Percentiles rank a stretch among this genome's conserved stretches.
phyloP scores from a whole-genome alignment of 768 basidiomycete species.

The Phanerochaete sordida region DNA sequence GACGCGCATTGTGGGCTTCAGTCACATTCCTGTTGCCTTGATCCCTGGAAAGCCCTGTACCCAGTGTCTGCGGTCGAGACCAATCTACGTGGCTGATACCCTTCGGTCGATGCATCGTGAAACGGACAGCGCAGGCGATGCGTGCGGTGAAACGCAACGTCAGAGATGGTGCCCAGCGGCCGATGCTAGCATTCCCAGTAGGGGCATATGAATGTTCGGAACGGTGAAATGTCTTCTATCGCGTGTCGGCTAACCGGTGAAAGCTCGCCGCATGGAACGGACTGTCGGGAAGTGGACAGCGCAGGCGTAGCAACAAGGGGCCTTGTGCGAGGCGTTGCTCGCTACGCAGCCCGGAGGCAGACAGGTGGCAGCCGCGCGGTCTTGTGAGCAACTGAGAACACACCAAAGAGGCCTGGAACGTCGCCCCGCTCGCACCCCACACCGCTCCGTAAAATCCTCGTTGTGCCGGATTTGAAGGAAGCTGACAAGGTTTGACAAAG shows the following conservation, averaged over 20 bases:
- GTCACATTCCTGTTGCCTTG: background rate
- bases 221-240: background rate
- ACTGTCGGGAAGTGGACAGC: background rate
- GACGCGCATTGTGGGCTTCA: background rate
- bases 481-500: slow-evolving; percentile 1
- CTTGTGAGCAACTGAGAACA: background rate
- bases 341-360: too few relatives aligned
- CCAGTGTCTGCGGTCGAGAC: background rate
- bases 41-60: slow-evolving; percentile 1
- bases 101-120: background rate
- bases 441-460: background rate
- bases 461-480: background rate
- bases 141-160: background rate
- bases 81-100: slow-evolving; percentile 10
- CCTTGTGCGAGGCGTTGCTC: background rate
- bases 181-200: background rate
- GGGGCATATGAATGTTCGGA: background rate
- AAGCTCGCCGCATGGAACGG: background rate
- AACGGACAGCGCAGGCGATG: background rate
- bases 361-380: background rate
- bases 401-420: background rate
- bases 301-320: background rate
- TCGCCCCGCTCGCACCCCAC: background rate
- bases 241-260: background rate
- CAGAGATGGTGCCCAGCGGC: too few relatives aligned